Conservation (phyloP, 2,329 filamentous ascomycete genomes). For the Cordyceps pruinosa region DNA sequence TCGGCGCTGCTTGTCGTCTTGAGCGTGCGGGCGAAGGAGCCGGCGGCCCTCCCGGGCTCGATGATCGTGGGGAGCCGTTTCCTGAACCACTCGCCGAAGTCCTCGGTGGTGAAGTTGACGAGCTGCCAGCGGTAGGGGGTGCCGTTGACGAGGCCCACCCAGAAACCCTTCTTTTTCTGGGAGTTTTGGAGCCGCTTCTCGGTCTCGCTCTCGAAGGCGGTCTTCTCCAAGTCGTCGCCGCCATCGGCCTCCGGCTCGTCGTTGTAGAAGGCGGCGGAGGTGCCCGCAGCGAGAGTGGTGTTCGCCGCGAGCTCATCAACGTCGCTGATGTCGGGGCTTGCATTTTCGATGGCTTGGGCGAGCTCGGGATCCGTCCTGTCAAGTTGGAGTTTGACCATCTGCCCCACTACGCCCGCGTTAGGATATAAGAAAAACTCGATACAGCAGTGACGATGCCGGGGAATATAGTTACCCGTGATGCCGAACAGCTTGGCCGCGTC, state of each 20-base stretch:
- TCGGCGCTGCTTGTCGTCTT: slow-evolving; percentile 14
- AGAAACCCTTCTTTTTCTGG: slow-evolving; percentile 5
- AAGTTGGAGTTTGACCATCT: not conserved
- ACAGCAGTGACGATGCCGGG: not conserved
- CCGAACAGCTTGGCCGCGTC: not conserved
- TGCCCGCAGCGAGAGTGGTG: no score
- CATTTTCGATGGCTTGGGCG: not conserved
- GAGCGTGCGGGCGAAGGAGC: not conserved
- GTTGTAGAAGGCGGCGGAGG: no score
- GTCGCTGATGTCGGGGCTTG: not conserved
- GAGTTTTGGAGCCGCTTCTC: not conserved
- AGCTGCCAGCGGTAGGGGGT: slow-evolving; percentile 27
- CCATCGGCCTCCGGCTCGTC: not conserved
- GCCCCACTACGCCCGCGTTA: not conserved
- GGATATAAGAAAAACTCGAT: not conserved
- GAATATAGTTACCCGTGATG: not conserved
- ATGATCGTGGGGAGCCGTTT: slow-evolving; percentile 22
- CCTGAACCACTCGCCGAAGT: not conserved
- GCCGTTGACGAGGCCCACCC: slow-evolving; percentile 26
- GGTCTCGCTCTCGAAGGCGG: not conserved
- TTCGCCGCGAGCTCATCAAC: no score
- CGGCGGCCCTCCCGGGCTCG: slow-evolving; percentile 19
- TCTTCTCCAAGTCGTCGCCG: not conserved
- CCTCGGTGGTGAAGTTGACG: slow-evolving; percentile 18
- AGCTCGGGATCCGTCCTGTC: not conserved